Evolutionary conservation across 768 basidiomycete genomes (phyloP).

Genomic region (Rhizopogon salebrosus): DNA sequence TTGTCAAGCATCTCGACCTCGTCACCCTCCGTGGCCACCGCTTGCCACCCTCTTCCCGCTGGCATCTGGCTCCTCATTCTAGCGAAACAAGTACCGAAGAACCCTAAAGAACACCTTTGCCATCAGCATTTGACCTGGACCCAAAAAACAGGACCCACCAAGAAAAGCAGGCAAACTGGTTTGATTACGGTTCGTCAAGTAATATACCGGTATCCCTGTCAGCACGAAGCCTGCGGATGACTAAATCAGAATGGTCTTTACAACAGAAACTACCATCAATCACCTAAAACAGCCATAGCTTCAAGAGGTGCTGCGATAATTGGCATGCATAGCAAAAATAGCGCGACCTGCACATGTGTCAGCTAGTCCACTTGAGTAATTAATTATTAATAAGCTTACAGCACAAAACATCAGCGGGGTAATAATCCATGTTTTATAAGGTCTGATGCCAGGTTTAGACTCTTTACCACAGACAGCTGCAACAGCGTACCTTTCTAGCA

Average conservation of each 20-base stretch:
- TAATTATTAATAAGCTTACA: conserved; percentile 32
- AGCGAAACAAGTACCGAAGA: conserved; percentile 36
- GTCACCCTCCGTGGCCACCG: conserved; percentile 63
- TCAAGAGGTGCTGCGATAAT: conserved; percentile 89
- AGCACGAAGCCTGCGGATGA: conserved; percentile 60
- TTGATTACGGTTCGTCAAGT: conserved; percentile 56
- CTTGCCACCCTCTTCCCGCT: conserved; percentile 67
- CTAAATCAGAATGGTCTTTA: background rate
- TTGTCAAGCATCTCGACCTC: conserved; percentile 63
- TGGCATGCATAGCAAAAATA: conserved; percentile 92
- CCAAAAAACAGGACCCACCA: conserved; percentile 28
- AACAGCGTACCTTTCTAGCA: conserved; percentile 61
- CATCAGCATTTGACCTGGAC: conserved; percentile 1
- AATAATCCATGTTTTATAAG: conserved; percentile 88
- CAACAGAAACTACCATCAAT: conserved; percentile 14
- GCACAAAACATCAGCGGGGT: conserved; percentile 89
- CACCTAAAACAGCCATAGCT: conserved; percentile 83
- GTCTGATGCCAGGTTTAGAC: conserved; percentile 39
- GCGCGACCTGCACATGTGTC: conserved; percentile 55
- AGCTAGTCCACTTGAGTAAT: background rate
- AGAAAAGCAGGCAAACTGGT: conserved; percentile 27
- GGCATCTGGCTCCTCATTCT: conserved; percentile 48
- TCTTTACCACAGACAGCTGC: background rate
- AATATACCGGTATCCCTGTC: conserved; percentile 79
- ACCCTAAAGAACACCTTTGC: conserved; percentile 26